These are phyloP conservation scores for Arthrinium phaeospermum DNA, from an alignment of 2,329 filamentous ascomycete species.

Conservation along the genomic window DNA sequence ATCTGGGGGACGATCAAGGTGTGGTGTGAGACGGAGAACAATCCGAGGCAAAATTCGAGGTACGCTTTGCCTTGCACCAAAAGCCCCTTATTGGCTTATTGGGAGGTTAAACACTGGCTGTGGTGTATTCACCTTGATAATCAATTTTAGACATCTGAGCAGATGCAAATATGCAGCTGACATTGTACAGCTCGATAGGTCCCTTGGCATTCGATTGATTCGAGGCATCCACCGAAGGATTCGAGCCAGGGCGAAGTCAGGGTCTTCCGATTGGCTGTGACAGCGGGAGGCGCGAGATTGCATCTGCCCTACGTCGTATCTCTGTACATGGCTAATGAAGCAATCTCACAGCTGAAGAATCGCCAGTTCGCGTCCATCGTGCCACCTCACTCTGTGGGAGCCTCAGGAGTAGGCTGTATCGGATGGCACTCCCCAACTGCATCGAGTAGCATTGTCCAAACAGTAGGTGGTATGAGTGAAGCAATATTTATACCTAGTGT, in stretches of 20 bases:
- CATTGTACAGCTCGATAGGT: neutral
- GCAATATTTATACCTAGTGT: no score
- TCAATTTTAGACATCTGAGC: slow-evolving; percentile 9
- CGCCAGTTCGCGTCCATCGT: neutral
- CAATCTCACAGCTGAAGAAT: slow-evolving; percentile 2
- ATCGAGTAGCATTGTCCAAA: neutral
- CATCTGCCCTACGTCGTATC: slow-evolving; percentile 8
- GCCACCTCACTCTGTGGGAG: neutral
- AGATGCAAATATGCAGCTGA: slow-evolving; percentile 12
- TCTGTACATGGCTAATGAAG: slow-evolving; percentile 13
- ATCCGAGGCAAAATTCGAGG: neutral
- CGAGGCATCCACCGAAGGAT: neutral
- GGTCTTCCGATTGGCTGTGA: slow-evolving; percentile 14
- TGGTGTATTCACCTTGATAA: neutral
- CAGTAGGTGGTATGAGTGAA: neutral
- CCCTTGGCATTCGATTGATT: slow-evolving; percentile 1
- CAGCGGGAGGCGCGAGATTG: slow-evolving; percentile 5
- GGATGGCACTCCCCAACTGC: neutral
- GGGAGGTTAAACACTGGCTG: slow-evolving; percentile 6
- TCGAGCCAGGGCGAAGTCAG: slow-evolving; percentile 6
- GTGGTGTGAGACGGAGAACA: slow-evolving; percentile 19
- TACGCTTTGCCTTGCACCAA: neutral
- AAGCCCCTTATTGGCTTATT: slow-evolving; percentile 7
- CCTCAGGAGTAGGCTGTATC: neutral
- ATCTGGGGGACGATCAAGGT: neutral